phyloP scores from a whole-genome alignment of 371 early-diverging fungal genomes.

The Funneliformis caledonium region DNA sequence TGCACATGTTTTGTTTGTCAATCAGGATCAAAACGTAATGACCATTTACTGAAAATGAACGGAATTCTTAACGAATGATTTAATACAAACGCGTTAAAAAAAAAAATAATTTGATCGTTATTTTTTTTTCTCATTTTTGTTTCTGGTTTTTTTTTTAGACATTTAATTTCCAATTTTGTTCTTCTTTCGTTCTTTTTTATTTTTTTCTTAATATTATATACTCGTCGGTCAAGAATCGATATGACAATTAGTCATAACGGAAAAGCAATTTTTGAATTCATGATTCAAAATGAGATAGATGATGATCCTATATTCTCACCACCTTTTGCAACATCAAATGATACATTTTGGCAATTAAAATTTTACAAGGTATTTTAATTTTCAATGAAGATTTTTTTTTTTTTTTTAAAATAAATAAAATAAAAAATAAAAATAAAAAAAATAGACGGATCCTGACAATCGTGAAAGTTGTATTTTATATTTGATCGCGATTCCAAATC shows the following conservation, averaged over 20 bases:
- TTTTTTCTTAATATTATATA: too few relatives aligned
- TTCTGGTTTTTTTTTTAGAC: too few relatives aligned
- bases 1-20: too few relatives aligned
- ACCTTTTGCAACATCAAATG: conserved; percentile 32
- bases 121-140: too few relatives aligned
- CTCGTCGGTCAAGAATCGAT: neutral
- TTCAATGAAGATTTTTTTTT: neutral
- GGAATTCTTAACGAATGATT: too few relatives aligned
- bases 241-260: neutral
- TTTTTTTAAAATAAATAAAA: neutral
- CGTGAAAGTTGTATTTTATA: conserved; percentile 5
- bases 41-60: too few relatives aligned
- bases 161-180: too few relatives aligned
- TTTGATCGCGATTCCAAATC: conserved; percentile 23
- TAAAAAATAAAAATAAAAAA: too few relatives aligned
- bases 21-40: too few relatives aligned
- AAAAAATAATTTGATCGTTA: too few relatives aligned
- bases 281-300: neutral
- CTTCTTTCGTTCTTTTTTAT: too few relatives aligned
- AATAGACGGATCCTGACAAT: conserved; percentile 23
- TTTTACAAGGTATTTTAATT: conserved; percentile 12
- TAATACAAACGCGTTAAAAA: too few relatives aligned
- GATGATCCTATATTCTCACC: conserved; percentile 6
- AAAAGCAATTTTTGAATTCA: conserved; percentile 24
- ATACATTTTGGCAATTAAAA: conserved; percentile 33